Evolutionary conservation across 2,329 filamentous ascomycete genomes (phyloP).

Genomic region (Hypoxylon rubiginosum): DNA sequence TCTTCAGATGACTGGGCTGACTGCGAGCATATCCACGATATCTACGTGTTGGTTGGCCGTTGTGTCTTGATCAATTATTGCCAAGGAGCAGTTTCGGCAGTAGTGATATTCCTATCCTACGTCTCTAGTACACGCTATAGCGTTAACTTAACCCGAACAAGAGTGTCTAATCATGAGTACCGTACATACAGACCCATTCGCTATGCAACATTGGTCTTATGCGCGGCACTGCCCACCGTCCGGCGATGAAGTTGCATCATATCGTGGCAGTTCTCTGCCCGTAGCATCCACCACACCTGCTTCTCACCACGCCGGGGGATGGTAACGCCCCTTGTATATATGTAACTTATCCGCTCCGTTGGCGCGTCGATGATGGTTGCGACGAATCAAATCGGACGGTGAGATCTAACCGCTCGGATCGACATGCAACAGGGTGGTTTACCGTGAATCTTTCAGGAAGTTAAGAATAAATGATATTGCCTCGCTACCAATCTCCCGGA

Average conservation of each 20-base stretch:
- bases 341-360: not conserved
- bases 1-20: too few species aligned
- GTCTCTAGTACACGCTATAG: not conserved
- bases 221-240: not conserved
- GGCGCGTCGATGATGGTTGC: not conserved
- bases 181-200: not conserved
- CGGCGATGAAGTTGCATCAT: not conserved
- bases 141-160: not conserved
- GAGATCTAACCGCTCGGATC: not conserved
- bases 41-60: too few species aligned
- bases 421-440: not conserved
- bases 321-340: not conserved
- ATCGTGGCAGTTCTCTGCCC: not conserved
- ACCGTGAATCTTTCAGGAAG: not conserved
- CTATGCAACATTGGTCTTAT: not conserved
- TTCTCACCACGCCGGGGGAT: not conserved
- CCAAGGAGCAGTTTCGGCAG: too few species aligned
- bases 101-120: not conserved
- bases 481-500: slow-evolving; percentile 6
- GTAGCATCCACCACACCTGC: not conserved
- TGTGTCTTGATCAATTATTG: too few species aligned
- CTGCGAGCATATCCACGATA: too few species aligned
- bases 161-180: not conserved
- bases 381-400: not conserved
- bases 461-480: slow-evolving; percentile 16